Conservation (phyloP, 2,329 filamentous ascomycete genomes). For the Fusarium hainanense region DNA sequence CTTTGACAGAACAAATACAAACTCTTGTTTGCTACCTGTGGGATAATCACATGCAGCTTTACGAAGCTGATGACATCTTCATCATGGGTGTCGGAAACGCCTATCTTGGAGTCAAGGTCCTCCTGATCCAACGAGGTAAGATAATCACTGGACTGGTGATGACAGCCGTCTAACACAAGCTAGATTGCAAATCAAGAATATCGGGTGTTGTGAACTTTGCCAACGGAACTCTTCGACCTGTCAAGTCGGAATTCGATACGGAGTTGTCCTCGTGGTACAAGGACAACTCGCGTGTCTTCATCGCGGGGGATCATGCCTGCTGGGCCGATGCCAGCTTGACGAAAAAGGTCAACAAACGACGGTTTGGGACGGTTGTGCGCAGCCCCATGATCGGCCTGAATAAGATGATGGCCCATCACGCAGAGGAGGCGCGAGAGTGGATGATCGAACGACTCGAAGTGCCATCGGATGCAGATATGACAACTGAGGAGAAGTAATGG, state of each 20-base stretch:
- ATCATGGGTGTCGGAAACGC: slow-evolving; percentile 91
- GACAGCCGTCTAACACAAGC: slow-evolving; percentile 23
- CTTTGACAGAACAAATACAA: slow-evolving; percentile 69
- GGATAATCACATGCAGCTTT: slow-evolving; percentile 95
- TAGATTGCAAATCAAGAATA: slow-evolving; percentile 74
- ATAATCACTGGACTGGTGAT: not conserved
- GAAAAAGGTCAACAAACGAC: slow-evolving; percentile 68
- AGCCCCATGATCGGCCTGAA: slow-evolving; percentile 62
- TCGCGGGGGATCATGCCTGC: slow-evolving; percentile 78
- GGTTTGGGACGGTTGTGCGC: slow-evolving; percentile 68
- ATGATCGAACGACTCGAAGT: slow-evolving; percentile 56
- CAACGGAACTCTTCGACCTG: slow-evolving; percentile 77
- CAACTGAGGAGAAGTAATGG: slow-evolving; percentile 59
- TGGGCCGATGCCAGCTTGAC: slow-evolving; percentile 74
- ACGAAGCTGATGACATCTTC: slow-evolving; percentile 78
- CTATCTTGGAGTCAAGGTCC: slow-evolving; percentile 82
- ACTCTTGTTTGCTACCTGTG: slow-evolving; percentile 88
- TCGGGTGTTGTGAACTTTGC: slow-evolving; percentile 85
- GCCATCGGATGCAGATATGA: slow-evolving; percentile 56
- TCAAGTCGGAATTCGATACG: slow-evolving; percentile 82
- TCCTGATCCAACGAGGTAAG: slow-evolving; percentile 80
- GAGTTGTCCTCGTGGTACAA: slow-evolving; percentile 84
- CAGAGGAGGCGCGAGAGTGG: slow-evolving; percentile 63
- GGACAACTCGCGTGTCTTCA: slow-evolving; percentile 81
- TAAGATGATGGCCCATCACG: slow-evolving; percentile 68